Percentiles rank a stretch among this genome's conserved stretches.
phyloP scores from a whole-genome alignment of 2,329 filamentous ascomycete genomes.

The Epichloe elymi region DNA sequence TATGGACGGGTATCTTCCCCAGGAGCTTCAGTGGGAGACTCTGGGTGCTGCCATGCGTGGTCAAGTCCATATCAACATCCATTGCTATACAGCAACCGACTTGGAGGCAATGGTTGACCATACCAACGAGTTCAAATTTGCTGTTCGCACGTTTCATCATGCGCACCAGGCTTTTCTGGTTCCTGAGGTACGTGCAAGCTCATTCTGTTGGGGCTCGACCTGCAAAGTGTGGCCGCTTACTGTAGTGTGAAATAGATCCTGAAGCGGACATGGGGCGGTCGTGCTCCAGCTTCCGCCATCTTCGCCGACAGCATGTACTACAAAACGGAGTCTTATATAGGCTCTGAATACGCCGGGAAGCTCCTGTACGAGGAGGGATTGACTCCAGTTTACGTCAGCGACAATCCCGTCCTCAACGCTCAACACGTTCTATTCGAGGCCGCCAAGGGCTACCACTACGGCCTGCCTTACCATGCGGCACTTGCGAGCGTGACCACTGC shows the following conservation, averaged over 20 bases:
- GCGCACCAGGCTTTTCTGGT: conserved; percentile 54
- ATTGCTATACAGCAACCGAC: conserved; percentile 59
- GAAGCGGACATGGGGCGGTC: conserved; percentile 41
- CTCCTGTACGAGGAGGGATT: conserved; percentile 51
- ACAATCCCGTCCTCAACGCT: conserved; percentile 57
- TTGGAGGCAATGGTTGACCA: conserved; percentile 57
- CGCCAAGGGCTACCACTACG: conserved; percentile 45
- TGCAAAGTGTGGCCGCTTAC: conserved; percentile 2
- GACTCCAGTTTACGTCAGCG: conserved; percentile 55
- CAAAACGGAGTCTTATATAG: conserved; percentile 53
- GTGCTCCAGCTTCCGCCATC: conserved; percentile 43
- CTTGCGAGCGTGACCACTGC: conserved; percentile 44
- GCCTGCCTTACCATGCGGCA: conserved; percentile 47
- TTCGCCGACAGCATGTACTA: conserved; percentile 65
- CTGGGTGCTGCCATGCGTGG: conserved; percentile 50
- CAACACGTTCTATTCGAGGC: conserved; percentile 57
- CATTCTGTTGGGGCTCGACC: background rate
- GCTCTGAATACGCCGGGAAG: conserved; percentile 53
- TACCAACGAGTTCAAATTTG: conserved; percentile 58
- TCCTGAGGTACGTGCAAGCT: conserved; percentile 36
- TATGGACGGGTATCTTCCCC: conserved; percentile 48
- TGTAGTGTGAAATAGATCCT: conserved; percentile 26
- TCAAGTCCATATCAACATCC: conserved; percentile 56
- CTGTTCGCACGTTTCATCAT: conserved; percentile 55
- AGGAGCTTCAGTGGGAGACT: conserved; percentile 50